These are phyloP conservation scores for Saprolegnia diclina DNA, from an alignment of 352 stramenopile genomes.

Conservation along the genomic window DNA sequence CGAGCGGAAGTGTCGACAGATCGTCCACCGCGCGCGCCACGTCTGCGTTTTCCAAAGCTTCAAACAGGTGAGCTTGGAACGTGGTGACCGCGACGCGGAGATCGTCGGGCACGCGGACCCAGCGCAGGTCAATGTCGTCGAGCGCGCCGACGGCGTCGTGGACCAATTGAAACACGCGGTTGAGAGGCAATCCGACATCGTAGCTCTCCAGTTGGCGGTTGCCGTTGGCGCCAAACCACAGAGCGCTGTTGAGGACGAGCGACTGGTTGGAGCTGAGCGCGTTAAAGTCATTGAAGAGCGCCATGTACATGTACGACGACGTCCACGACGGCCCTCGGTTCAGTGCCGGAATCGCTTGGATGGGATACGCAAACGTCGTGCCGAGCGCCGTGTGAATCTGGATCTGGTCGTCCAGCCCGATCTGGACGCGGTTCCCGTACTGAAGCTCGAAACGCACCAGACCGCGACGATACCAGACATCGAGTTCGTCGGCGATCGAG, in stretches of 20 bases:
- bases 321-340: background rate
- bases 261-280: background rate
- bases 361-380: background rate
- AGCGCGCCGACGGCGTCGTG: conserved; percentile 5
- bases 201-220: background rate
- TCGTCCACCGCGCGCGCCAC: background rate
- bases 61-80: too few species aligned
- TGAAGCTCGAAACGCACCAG: conserved; percentile 2
- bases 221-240: background rate
- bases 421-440: conserved; percentile 2
- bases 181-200: background rate
- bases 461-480: background rate
- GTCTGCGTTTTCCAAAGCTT: too few species aligned
- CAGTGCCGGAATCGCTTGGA: conserved; percentile 9
- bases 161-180: conserved; percentile 2
- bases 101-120: background rate
- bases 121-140: conserved; percentile 21
- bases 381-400: conserved; percentile 5
- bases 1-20: too few species aligned
- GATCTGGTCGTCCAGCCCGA: conserved; percentile 9
- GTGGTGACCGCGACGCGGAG: background rate
- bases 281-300: background rate
- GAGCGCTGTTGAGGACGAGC: background rate
- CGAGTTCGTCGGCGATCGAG: background rate
- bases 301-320: background rate